Base-by-base conservation (phyloP, 148 eudicot genomes). In the Chenopodium berlandieri region DNA sequence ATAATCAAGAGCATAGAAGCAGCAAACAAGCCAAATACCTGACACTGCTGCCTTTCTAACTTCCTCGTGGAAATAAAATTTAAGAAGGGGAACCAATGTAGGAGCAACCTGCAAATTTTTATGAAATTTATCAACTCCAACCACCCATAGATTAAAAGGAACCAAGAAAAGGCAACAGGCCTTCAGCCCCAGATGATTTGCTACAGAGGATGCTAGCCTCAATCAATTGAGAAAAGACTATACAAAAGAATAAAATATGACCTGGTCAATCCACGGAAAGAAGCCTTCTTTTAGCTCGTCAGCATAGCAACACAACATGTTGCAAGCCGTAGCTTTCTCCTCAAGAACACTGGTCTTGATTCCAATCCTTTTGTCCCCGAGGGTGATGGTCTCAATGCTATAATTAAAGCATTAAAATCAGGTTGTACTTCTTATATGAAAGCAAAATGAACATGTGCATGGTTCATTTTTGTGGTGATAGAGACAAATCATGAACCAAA, bases 311-410 rank as follows among this genome's bases (percentile, higher is more conserved):
- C 90, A 88, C 58, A 88, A 68, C 88, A 85, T 85, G 84, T 88
- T 88, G 73, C 90, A 85, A 66, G 90, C 90, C 48, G 86, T 85
- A 81, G 90, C 88, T 79, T 88, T 88, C 83, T 88, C 90, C 81
- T 88, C 90, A 23, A 88, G 77, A 64, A 83, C 86, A 76, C 88
- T 85, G 22, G 84, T 86, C 78, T 85, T 88, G 62, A 88, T 83
- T 56, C 90, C 90, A 80, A 85, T 85, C 71, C 90, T 81, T 73
- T 86, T 84, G 58, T 83, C 88, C 44, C 88, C 88, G 37, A 85
- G 83, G 48, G 90, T 79, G 62, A 85, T 82, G 34, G 86, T 84
- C 79, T 88, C 88, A 77, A 88, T 88, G 82, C 90, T 88, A 85
- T 63, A 83, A 75, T 54, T 56, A 4, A 56, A 56, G 62, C 62